phyloP scores from a whole-genome alignment of 208 protist species.

The Eutreptiella sp. region DNA sequence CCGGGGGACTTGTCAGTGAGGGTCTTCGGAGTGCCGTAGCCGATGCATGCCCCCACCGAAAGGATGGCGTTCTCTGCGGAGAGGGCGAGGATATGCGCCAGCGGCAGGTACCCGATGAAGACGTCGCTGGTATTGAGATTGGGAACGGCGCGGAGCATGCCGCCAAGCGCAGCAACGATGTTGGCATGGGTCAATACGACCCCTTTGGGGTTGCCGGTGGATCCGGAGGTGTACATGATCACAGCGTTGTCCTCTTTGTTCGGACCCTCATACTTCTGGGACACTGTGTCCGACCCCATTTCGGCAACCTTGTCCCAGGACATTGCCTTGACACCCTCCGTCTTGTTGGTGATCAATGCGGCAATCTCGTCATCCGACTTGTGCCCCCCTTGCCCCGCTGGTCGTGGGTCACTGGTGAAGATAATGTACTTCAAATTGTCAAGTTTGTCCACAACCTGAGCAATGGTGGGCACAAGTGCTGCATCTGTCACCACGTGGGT shows the following conservation, averaged over 20 bases:
- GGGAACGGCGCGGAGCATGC: too few species aligned
- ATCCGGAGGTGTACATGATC: constrained; percentile 75
- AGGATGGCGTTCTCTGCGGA: constrained; percentile 46
- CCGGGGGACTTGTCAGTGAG: too few species aligned
- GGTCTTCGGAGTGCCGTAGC: constrained; percentile 55
- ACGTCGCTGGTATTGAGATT: constrained; percentile 26
- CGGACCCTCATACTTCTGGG: too few species aligned
- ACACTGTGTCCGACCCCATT: background rate
- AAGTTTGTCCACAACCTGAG: constrained; percentile 25
- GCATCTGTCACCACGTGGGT: constrained; percentile 57
- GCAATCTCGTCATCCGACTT: too few species aligned
- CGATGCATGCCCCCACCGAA: constrained; percentile 34
- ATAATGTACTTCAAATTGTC: constrained; percentile 44
- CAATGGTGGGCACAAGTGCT: constrained; percentile 45
- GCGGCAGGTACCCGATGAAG: constrained; percentile 67
- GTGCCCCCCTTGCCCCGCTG: constrained; percentile 33
- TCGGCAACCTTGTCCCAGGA: constrained; percentile 52
- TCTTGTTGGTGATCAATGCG: too few species aligned
- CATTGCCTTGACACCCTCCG: constrained; percentile 30
- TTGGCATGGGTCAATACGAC: constrained; percentile 69
- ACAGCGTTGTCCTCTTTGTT: too few species aligned
- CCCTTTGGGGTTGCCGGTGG: constrained; percentile 66
- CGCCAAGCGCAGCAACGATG: constrained; percentile 42
- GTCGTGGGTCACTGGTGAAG: constrained; percentile 43
- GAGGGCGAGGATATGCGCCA: constrained; percentile 67